A percentile compares a stretch with the other conserved stretches of the same genome.
Conservation (phyloP, 148 eudicot genomes). For the Rhododendron simsii region DNA sequence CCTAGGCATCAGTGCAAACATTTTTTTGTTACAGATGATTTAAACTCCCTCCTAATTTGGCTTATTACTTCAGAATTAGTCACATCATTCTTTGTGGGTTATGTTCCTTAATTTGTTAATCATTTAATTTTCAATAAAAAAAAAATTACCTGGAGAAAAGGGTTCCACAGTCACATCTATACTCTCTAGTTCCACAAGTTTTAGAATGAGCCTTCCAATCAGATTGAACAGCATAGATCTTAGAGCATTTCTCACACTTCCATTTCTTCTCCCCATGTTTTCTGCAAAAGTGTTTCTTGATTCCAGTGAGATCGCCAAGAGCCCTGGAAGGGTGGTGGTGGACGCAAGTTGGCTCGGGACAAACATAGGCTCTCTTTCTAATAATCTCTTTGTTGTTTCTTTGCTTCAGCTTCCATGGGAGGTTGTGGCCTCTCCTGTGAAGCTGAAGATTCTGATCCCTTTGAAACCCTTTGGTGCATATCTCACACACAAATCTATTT, state of each 20-base stretch:
- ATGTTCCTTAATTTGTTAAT: background rate
- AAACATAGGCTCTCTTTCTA: constrained; percentile 74
- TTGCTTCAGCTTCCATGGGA: constrained; percentile 94
- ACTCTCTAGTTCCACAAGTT: constrained; percentile 90
- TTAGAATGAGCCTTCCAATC: constrained; percentile 98
- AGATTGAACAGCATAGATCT: constrained; percentile 85
- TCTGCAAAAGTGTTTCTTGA: constrained; percentile 86
- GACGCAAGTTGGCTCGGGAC: constrained; percentile 79
- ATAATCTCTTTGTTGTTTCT: constrained; percentile 37
- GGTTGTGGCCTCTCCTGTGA: constrained; percentile 92
- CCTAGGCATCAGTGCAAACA: background rate
- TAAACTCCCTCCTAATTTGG: background rate
- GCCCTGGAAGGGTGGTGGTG: constrained; percentile 92
- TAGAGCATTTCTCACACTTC: constrained; percentile 85
- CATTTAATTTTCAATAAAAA: background rate
- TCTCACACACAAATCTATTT: constrained; percentile 48
- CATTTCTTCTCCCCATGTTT: constrained; percentile 95
- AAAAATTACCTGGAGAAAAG: constrained; percentile 70
- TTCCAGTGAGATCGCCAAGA: constrained; percentile 89
- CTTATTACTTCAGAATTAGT: background rate
- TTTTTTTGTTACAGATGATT: background rate
- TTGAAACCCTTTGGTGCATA: constrained; percentile 70
- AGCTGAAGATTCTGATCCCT: constrained; percentile 92
- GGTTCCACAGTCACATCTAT: constrained; percentile 92
- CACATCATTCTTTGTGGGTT: too few species aligned